Base-by-base conservation (phyloP, 2,329 filamentous ascomycete species). In the Penicillium sp. region DNA sequence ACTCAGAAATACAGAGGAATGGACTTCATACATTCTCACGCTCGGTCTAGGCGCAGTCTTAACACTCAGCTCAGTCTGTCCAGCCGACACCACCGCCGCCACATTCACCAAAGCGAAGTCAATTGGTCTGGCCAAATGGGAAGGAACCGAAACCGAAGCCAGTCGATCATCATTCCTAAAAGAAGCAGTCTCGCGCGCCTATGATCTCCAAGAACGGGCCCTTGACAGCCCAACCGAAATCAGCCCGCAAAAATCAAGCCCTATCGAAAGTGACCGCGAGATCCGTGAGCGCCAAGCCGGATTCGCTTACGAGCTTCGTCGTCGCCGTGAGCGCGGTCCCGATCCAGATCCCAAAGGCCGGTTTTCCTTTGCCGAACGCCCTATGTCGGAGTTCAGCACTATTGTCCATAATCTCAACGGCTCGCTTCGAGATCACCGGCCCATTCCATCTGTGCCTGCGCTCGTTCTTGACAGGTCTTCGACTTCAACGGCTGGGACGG, bases 1-100 rank as follows among this genome's bases (percentile, higher is more conserved):
- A 61, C 67, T 70, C 59, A 69, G 6, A 19, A 2, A 53, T 4
- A 55, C 57, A 82, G 83, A 86, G 66, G 84, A 86, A 69, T 88
- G 85, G 85, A 83, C 81, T 19, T 79, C 79, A 52, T 84, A 86
- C 65, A 73, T 88, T 29, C 74, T 86, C 35, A 86, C 84, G 0
- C 77, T 86, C 17, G 86, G 85, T 6, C 83, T 83, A 10, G 78
- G 80, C 8, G 80, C 81, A 1, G 76, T 87, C 12, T 73, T 87
- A 15, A 77, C 80, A 8, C 77, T 88, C 58, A 78, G 72, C 53
- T 80, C 56, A 61, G 69, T 73, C 52, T 74, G 71, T 51, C 73
- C 68, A 41, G 74, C 71, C 53, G 77, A 74, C 33, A 73, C 71
- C 50, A 72, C 71, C 31, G 63, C 74, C 15, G 71, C 73, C 4